These are phyloP conservation scores for Rhodosporidiobolus odoratus DNA, from an alignment of 768 basidiomycete species.

Conservation along the genomic window DNA sequence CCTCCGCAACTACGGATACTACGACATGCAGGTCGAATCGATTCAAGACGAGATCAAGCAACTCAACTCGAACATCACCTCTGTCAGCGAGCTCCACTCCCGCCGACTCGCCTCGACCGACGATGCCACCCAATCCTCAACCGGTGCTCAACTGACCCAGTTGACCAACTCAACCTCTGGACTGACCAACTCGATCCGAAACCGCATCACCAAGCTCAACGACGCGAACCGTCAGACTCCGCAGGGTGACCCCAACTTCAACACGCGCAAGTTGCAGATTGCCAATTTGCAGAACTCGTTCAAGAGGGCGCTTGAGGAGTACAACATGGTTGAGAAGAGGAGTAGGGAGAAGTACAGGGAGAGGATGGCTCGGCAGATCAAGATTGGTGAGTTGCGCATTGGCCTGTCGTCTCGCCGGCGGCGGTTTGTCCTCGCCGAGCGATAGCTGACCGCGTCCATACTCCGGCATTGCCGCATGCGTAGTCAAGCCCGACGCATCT, in stretches of 20 bases:
- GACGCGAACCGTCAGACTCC: slow-evolving; percentile 47
- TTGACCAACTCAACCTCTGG: slow-evolving; percentile 41
- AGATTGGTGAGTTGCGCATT: slow-evolving; percentile 45
- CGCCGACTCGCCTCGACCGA: slow-evolving; percentile 45
- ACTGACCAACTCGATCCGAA: slow-evolving; percentile 48
- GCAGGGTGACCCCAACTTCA: slow-evolving; percentile 38
- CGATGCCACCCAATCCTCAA: slow-evolving; percentile 30
- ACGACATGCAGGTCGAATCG: slow-evolving; percentile 26
- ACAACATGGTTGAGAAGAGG: slow-evolving; percentile 51
- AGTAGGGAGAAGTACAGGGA: slow-evolving; percentile 51
- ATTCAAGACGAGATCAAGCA: slow-evolving; percentile 38
- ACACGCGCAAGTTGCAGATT: slow-evolving; percentile 44
- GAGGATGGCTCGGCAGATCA: slow-evolving; percentile 51
- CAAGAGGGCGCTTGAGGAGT: slow-evolving; percentile 50
- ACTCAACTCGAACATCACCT: slow-evolving; percentile 40
- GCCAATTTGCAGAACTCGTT: slow-evolving; percentile 50
- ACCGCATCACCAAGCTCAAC: slow-evolving; percentile 48
- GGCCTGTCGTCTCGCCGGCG: not conserved
- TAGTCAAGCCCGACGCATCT: slow-evolving; percentile 43
- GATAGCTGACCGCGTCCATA: not conserved
- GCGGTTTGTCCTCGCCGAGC: not conserved
- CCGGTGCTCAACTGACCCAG: slow-evolving; percentile 39
- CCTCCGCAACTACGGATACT: too few species aligned
- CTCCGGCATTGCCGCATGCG: too few species aligned
- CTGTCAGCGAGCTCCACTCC: slow-evolving; percentile 44